phyloP scores from a whole-genome alignment of 2,329 filamentous ascomycete species.

The Pseudogymnoascus sp. region DNA sequence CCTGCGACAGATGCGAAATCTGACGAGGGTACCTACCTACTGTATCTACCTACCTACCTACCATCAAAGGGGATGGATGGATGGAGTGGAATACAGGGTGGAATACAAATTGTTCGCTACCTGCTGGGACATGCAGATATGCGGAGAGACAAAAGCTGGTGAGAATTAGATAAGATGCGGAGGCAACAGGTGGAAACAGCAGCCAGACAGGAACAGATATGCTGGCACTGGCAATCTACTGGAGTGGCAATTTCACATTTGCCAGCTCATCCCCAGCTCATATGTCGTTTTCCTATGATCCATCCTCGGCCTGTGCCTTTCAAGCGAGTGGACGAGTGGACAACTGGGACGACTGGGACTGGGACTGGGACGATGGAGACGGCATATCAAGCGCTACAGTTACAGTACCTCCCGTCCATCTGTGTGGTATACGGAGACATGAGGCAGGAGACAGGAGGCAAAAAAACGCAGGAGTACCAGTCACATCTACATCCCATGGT shows the following conservation, averaged over 20 bases:
- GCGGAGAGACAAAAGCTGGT: not conserved
- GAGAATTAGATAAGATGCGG: conserved; percentile 2
- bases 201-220: not conserved
- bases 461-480: not conserved
- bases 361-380: too few species aligned
- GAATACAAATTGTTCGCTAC: conserved; percentile 9
- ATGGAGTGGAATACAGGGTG: not conserved
- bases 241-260: conserved; percentile 6
- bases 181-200: not conserved
- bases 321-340: not conserved
- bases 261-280: conserved; percentile 6
- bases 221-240: not conserved
- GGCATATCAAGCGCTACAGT: not conserved
- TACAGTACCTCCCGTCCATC: too few species aligned
- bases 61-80: not conserved
- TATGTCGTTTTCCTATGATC: not conserved
- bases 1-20: conserved; percentile 8
- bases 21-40: conserved; percentile 6
- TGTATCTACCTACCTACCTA: not conserved
- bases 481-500: conserved; percentile 1
- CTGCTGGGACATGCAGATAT: not conserved
- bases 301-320: not conserved
- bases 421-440: not conserved
- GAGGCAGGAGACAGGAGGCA: not conserved
- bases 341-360: too few species aligned